Evolutionary conservation across 257 asterid species (phyloP), one percentile per base, ranked within the genome.

Genomic region (Handroanthus guayacan): DNA sequence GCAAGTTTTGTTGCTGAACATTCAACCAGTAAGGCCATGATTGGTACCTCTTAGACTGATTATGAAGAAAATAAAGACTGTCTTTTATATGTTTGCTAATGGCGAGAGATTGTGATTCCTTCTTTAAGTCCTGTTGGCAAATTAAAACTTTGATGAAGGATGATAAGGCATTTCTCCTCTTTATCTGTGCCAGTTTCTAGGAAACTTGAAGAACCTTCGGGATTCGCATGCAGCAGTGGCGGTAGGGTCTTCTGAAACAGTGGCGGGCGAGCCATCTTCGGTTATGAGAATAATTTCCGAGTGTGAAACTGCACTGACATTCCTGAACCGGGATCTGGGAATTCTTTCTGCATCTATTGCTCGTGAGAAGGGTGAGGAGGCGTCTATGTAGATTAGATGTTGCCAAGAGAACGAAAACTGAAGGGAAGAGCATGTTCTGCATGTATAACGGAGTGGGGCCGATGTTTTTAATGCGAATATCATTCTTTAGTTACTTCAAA

Each of bases 191-290:
- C 90, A 94, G 98, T 94, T 94, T 77, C 79, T 94, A 10, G 98
- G 98, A 4, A 94, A 92, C 87, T 76, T 94, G 91, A 92, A 92
- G 97, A 94, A 94, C 83, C 97, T 94, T 41, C 85, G 97, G 71
- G 98, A 94, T 83, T 92, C 98, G 9, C 89, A 92, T 77, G 93
- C 97, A 75, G 97, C 98, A 43, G 97, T 94, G 62, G 94, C 98
- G 17, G 81, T 80, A 78, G 96, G 93, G 9, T 89, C 97, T 66
- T 91, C 94, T 5, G 95, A 93, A 75, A 84, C 91, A 56, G 94
- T 93, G 81, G 90, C 78, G 3, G 97, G 98, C n/a, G 91, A 91
- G 86, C 96, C 98, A 75, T 90, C 97, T 70, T 91, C 96, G 13
- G 97, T 94, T 25, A 85, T 89, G 68, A 83, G 98, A 84, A 94